Conservation (phyloP, 1,139 yeast species). For the Sugiyamaella sp. region DNA sequence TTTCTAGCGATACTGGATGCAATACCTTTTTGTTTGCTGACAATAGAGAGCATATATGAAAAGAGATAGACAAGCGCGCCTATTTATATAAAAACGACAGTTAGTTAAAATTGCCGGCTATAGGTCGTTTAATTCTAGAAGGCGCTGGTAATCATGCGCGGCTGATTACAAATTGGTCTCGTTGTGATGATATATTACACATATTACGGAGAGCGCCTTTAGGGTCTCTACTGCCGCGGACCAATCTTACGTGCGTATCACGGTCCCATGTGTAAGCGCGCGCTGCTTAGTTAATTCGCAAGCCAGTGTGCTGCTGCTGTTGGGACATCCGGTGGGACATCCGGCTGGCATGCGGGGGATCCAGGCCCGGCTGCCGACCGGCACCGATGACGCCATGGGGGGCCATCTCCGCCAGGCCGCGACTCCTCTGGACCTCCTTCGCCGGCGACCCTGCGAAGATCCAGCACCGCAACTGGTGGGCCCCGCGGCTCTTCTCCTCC, state of each 20-base stretch:
- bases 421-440: too few species aligned
- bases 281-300: not conserved
- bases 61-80: constrained; percentile 6
- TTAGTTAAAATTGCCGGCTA: not conserved
- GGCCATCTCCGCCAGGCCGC: not conserved
- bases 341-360: too few species aligned
- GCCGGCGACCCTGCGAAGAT: too few species aligned
- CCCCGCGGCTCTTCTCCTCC: too few species aligned
- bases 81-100: constrained; percentile 5
- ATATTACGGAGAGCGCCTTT: too few species aligned
- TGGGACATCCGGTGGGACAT: too few species aligned
- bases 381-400: not conserved
- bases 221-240: not conserved
- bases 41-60: constrained; percentile 14
- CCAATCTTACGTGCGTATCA: not conserved
- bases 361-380: not conserved
- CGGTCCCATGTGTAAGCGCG: too few species aligned
- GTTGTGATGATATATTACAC: not conserved
- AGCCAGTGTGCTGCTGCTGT: too few species aligned
- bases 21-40: constrained; percentile 14
- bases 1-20: constrained; percentile 8
- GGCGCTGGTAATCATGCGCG: constrained; percentile 5
- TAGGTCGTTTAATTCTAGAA: not conserved
- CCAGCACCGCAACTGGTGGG: not conserved
- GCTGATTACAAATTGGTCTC: constrained; percentile 11